phyloP scores from a whole-genome alignment of 2,329 filamentous ascomycete species.

The Beauveria sp. region DNA sequence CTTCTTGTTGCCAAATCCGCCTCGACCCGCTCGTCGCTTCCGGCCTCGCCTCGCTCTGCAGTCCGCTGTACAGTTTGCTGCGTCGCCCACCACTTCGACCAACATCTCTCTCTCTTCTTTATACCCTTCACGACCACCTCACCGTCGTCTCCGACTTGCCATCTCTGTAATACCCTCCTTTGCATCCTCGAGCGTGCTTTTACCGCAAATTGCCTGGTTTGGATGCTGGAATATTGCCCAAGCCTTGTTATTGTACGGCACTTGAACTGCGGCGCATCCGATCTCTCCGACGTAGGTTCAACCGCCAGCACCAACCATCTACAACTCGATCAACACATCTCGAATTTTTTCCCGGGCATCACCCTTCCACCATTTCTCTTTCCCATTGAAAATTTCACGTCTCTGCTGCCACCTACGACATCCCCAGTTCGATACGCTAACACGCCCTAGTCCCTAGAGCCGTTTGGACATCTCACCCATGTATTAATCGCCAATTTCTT shows the following conservation, averaged over 20 bases:
- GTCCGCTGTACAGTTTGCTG: neutral
- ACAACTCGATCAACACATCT: neutral
- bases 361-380: neutral
- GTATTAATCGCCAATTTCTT: neutral
- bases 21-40: constrained; percentile 8
- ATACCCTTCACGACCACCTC: neutral
- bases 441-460: constrained; percentile 6
- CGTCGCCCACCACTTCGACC: neutral
- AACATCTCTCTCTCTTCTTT: neutral
- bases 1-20: neutral
- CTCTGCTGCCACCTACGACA: no score
- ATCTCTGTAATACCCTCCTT: neutral
- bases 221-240: constrained; percentile 13
- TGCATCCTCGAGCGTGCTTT: neutral
- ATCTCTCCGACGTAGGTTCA: constrained; percentile 9
- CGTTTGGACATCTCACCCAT: constrained; percentile 8
- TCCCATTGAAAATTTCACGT: neutral
- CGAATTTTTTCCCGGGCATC: neutral
- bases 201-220: neutral
- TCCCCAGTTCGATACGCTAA: neutral
- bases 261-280: neutral
- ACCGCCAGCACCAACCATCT: neutral
- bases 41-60: neutral
- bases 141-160: neutral
- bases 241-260: neutral